These are phyloP conservation scores for Monosporascus sp. DNA, from an alignment of 2,329 filamentous ascomycete genomes.

Conservation along the genomic window DNA sequence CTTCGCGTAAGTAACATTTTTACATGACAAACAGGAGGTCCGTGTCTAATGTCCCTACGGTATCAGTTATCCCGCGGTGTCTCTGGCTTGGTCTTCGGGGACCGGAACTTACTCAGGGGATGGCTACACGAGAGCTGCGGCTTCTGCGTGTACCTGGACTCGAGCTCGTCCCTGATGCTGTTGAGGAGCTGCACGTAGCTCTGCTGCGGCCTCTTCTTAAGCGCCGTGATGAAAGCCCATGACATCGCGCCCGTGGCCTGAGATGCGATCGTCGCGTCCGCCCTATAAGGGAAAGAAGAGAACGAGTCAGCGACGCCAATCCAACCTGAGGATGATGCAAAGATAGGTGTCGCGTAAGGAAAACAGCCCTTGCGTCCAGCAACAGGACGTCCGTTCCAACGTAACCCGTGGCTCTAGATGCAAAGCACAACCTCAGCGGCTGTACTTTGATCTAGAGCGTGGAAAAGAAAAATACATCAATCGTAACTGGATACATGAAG, in stretches of 20 bases:
- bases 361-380: not conserved
- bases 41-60: constrained; percentile 10
- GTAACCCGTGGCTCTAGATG: constrained; percentile 41
- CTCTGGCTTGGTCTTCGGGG: constrained; percentile 14
- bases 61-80: constrained; percentile 7
- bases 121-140: constrained; percentile 95
- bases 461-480: constrained; percentile 17
- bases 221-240: constrained; percentile 86
- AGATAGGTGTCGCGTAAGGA: not conserved
- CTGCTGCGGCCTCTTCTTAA: constrained; percentile 91
- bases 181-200: constrained; percentile 95
- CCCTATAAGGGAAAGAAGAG: constrained; percentile 44
- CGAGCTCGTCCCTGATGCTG: constrained; percentile 85
- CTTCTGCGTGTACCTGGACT: constrained; percentile 86
- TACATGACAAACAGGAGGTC: constrained; percentile 6
- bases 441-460: constrained; percentile 38
- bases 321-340: not conserved
- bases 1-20: constrained; percentile 4
- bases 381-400: constrained; percentile 27
- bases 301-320: constrained; percentile 14
- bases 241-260: constrained; percentile 98
- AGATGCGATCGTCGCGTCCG: constrained; percentile 81
- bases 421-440: constrained; percentile 31
- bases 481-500: not conserved
- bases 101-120: constrained; percentile 68